These are phyloP conservation scores for Dendrobium catenatum DNA, from an alignment of 106 monocot genomes.

Conservation along the genomic window DNA sequence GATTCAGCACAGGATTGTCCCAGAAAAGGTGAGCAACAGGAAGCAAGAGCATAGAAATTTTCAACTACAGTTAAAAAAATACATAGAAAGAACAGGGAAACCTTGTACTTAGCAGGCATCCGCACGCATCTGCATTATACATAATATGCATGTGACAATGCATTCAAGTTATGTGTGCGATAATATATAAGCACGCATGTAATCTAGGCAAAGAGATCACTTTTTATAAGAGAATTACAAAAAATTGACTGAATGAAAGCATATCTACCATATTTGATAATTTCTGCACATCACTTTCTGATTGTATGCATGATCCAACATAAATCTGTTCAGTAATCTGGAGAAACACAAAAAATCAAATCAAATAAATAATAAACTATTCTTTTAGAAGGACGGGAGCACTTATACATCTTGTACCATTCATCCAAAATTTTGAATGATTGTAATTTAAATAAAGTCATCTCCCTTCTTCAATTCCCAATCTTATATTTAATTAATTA, in stretches of 20 bases:
- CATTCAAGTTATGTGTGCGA: background rate
- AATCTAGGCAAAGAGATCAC: background rate
- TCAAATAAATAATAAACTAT: background rate
- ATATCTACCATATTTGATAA: constrained; percentile 60
- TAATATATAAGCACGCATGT: background rate
- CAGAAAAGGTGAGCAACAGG: background rate
- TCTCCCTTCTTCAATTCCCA: too few species aligned
- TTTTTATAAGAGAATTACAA: background rate
- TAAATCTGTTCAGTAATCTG: constrained; percentile 94
- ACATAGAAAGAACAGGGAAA: background rate
- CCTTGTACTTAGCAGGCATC: background rate
- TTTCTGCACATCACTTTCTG: constrained; percentile 61
- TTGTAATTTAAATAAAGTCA: too few species aligned
- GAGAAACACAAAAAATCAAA: constrained; percentile 9
- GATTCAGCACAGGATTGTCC: background rate
- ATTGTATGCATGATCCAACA: constrained; percentile 92
- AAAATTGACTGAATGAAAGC: background rate
- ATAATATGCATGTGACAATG: background rate
- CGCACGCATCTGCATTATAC: background rate
- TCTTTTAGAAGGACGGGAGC: too few species aligned
- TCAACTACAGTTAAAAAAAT: background rate
- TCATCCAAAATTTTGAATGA: too few species aligned
- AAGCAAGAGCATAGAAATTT: background rate
- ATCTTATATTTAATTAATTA: too few species aligned
- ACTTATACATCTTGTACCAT: too few species aligned